A percentile compares a stretch with the other conserved stretches of the same genome.
These are phyloP conservation scores for Corylus avellana DNA, from an alignment of 306 rosid genomes.

Conservation along the genomic window DNA sequence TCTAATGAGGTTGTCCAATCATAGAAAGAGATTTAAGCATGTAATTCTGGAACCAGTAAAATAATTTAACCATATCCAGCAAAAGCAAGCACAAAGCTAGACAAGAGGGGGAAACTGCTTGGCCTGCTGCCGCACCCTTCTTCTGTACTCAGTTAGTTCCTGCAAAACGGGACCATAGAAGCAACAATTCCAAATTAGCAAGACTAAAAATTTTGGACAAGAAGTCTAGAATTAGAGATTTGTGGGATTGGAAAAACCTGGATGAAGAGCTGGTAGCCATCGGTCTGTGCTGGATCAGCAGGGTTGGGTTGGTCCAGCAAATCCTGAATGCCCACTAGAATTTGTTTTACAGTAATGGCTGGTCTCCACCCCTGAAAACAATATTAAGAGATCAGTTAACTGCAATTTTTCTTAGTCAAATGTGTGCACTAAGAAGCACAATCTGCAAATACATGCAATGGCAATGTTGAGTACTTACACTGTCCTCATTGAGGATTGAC, in stretches of 20 bases:
- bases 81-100: slow-evolving; percentile 2
- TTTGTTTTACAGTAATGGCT: slow-evolving; percentile 26
- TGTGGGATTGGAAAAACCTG: not conserved
- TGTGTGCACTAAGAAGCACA: not conserved
- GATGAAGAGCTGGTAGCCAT: slow-evolving; percentile 12
- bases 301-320: slow-evolving; percentile 28
- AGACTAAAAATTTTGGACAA: not conserved
- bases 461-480: slow-evolving; percentile 14
- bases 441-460: not conserved
- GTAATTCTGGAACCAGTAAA: no score
- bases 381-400: not conserved
- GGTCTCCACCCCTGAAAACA: slow-evolving; percentile 26
- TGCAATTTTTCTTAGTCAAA: not conserved
- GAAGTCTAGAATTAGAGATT: not conserved
- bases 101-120: slow-evolving; percentile 25
- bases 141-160: slow-evolving; percentile 26
- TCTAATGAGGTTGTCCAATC: no score
- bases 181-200: not conserved
- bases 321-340: slow-evolving; percentile 31
- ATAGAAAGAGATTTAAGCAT: no score
- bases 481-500: slow-evolving; percentile 34
- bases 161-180: slow-evolving; percentile 9
- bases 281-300: slow-evolving; percentile 21
- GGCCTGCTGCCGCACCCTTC: slow-evolving; percentile 32
- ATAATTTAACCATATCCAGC: no score